These are phyloP conservation scores for Flueggea neowawraea DNA, from an alignment of 441 rosid species.

Conservation along the genomic window DNA sequence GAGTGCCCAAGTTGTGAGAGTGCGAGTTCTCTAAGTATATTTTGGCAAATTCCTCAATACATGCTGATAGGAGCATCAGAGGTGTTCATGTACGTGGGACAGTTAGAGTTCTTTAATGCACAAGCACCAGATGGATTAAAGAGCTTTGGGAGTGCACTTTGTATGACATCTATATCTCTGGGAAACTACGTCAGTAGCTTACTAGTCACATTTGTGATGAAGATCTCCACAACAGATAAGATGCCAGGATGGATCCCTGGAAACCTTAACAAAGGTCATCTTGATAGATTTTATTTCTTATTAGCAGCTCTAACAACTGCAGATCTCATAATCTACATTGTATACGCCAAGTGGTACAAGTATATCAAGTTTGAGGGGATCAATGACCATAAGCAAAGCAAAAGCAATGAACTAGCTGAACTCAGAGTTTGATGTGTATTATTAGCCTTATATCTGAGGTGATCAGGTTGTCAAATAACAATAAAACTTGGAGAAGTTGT, in stretches of 20 bases:
- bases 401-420: background rate
- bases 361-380: slow-evolving; percentile 51
- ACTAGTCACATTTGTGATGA: slow-evolving; percentile 81
- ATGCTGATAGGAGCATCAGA: slow-evolving; percentile 92
- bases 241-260: slow-evolving; percentile 98
- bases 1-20: slow-evolving; percentile 61
- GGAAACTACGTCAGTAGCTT: slow-evolving; percentile 98
- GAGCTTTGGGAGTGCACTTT: slow-evolving; percentile 93
- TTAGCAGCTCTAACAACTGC: slow-evolving; percentile 64
- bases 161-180: slow-evolving; percentile 95
- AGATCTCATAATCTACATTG: slow-evolving; percentile 59
- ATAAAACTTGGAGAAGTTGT: too few species aligned
- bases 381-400: background rate
- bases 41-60: slow-evolving; percentile 96
- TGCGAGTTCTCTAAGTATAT: slow-evolving; percentile 84
- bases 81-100: slow-evolving; percentile 98
- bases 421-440: slow-evolving; percentile 1
- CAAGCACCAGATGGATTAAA: slow-evolving; percentile 94
- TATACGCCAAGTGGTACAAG: slow-evolving; percentile 83
- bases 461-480: too few species aligned
- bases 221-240: slow-evolving; percentile 67
- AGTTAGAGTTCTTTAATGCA: slow-evolving; percentile 91
- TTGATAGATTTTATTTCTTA: slow-evolving; percentile 88
- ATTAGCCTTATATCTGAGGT: too few species aligned
- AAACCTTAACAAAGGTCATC: slow-evolving; percentile 89